A percentile compares a stretch with the other conserved stretches of the same genome.
phyloP scores from a whole-genome alignment of 1,284 basidiomycete genomes.

The Pisolithus thermaeus region DNA sequence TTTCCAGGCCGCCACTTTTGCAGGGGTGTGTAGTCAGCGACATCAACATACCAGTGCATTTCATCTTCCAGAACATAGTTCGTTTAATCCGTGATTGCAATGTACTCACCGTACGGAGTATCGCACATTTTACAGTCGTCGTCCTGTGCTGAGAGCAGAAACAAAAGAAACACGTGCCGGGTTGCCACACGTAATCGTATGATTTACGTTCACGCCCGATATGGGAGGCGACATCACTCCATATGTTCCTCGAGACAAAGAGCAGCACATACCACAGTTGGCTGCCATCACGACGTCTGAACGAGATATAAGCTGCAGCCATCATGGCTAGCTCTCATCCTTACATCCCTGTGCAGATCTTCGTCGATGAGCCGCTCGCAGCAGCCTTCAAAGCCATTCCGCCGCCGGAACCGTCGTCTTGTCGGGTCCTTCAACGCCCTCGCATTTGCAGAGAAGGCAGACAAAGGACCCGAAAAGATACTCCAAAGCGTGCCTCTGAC shows the following conservation, averaged over 20 bases:
- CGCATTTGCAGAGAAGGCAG: conserved; percentile 20
- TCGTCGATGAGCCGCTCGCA: not conserved
- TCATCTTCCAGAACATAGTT: conserved; percentile 44
- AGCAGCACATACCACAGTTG: not conserved
- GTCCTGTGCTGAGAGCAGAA: not conserved
- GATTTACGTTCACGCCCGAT: not conserved
- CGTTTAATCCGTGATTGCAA: too few relatives aligned
- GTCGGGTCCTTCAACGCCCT: conserved; percentile 35
- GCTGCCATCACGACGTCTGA: not conserved
- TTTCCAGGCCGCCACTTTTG: conserved; percentile 81
- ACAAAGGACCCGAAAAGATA: conserved; percentile 10
- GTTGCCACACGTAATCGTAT: too few relatives aligned
- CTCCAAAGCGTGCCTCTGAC: conserved; percentile 10
- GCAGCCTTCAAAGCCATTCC: conserved; percentile 12
- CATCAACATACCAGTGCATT: conserved; percentile 77
- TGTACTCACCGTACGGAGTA: too few relatives aligned
- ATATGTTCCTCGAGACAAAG: conserved; percentile 2
- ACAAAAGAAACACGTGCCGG: too few relatives aligned
- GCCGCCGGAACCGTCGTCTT: conserved; percentile 24
- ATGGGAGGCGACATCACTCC: not conserved
- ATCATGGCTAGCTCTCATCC: conserved; percentile 11
- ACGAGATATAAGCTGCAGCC: not conserved
- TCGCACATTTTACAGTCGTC: too few relatives aligned
- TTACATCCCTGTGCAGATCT: conserved; percentile 1
- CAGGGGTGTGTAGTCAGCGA: conserved; percentile 66